Evolutionary conservation across 768 basidiomycete species (phyloP), one percentile per base, ranked within the genome.

Genomic region (Panus rudis): DNA sequence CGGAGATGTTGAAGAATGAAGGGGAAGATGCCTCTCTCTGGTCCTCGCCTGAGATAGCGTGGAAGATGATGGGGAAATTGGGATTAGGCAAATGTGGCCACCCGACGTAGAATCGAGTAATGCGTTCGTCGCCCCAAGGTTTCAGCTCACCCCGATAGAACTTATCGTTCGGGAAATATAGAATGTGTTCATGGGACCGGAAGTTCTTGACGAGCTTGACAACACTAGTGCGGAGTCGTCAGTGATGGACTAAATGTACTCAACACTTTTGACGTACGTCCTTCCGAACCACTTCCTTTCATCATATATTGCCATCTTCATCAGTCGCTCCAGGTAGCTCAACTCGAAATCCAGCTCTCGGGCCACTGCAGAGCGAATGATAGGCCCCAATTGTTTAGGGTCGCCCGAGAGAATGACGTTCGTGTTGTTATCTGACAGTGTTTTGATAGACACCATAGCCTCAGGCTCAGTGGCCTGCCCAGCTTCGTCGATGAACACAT

Each of bases 381-480:
- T 76, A 0, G 84, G 84, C 0, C 84, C 81, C 7, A 85, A 66
- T 51, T 85, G 84, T 59, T 79, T 81, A 0, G 76, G 82, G 52
- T 87, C 84, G 0, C 84, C 83, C 1, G 79, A 75, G 0, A 87
- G 64, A 3, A 85, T 57, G 20, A 85, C 59, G 37, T 76, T 79
- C 0, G 82, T 85, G 0, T 51, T 42, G 4, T 55, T 56, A 42
- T 72, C 66, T 0, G 78, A 74, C 58, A 82, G 67, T 1, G 74
- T 76, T 61, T 79, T 79, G 61, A 84, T 72, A 0, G 75, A 59
- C 13, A 82, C 68, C 59, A 82, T 78, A 0, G 68, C 67, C 55
- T 84, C 82, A 0, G 81, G 79, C 56, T 86, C 83, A 0, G 76
- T 79, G 2, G 81, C 80, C 52, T 86, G 82, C 0, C 79, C 82